A percentile compares a stretch with the other conserved stretches of the same genome.
Evolutionary conservation across 148 eudicot species (phyloP).

Genomic region (Agrostemma githago): DNA sequence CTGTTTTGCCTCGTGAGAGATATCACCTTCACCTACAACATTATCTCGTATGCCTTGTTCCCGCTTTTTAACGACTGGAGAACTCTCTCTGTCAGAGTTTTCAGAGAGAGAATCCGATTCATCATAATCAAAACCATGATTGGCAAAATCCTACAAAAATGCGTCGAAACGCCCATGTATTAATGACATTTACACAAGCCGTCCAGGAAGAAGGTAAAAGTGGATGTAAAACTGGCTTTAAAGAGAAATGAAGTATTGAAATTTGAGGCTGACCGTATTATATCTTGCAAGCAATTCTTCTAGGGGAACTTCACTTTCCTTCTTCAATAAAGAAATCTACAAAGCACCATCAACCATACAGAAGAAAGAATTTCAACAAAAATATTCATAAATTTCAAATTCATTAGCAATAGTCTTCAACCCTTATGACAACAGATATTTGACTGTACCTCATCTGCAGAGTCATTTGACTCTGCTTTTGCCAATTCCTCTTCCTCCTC

Average conservation of each 20-base stretch:
- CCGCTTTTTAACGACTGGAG: slow-evolving; percentile 31
- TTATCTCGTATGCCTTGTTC: slow-evolving; percentile 29
- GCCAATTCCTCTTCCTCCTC: slow-evolving; percentile 90
- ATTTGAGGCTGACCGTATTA: slow-evolving; percentile 48
- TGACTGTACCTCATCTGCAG: slow-evolving; percentile 65
- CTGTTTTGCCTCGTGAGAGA: slow-evolving; percentile 23
- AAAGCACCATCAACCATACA: slow-evolving; percentile 16
- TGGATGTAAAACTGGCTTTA: neutral
- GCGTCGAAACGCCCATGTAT: neutral
- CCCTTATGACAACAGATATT: slow-evolving; percentile 2
- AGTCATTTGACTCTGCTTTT: slow-evolving; percentile 52
- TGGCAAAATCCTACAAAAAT: slow-evolving; percentile 35
- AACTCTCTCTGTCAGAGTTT: slow-evolving; percentile 46
- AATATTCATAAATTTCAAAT: neutral
- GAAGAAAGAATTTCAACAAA: neutral
- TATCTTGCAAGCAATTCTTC: slow-evolving; percentile 85
- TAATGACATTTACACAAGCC: neutral
- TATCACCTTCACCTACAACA: slow-evolving; percentile 35
- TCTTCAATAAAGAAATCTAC: slow-evolving; percentile 83
- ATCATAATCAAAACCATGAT: slow-evolving; percentile 36
- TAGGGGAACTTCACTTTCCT: slow-evolving; percentile 81
- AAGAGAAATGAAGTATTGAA: neutral
- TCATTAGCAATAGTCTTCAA: neutral
- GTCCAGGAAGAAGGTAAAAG: neutral
- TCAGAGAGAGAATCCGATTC: slow-evolving; percentile 46